A percentile compares a stretch with the other conserved stretches of the same genome.
phyloP scores from a whole-genome alignment of 2,329 filamentous ascomycete species.

The Botrytis paeoniae region DNA sequence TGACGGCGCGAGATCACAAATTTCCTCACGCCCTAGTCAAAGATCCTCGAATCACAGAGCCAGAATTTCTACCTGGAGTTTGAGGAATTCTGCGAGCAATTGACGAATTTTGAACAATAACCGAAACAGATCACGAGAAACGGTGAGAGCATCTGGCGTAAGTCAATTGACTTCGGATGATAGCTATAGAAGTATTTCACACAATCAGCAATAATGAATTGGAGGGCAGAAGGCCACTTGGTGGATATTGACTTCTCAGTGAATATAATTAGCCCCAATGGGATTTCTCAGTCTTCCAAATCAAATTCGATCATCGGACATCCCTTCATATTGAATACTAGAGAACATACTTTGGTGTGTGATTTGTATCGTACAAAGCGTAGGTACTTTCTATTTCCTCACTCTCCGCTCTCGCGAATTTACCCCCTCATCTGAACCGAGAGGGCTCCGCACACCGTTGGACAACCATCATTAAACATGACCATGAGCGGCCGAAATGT shows the following conservation, averaged over 20 bases:
- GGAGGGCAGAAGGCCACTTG: neutral
- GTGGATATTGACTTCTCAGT: neutral
- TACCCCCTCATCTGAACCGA: slow-evolving; percentile 1
- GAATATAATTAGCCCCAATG: neutral
- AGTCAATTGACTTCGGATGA: neutral
- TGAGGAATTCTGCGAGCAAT: neutral
- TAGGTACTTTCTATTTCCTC: neutral
- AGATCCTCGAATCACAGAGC: neutral
- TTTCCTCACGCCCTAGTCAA: too few relatives aligned
- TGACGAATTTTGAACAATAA: neutral
- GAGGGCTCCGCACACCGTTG: neutral
- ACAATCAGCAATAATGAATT: neutral
- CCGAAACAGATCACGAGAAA: neutral
- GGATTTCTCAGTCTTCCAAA: neutral
- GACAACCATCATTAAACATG: neutral
- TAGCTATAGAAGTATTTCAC: neutral
- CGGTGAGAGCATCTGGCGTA: neutral
- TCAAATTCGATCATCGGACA: neutral
- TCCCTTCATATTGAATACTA: neutral
- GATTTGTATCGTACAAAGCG: neutral
- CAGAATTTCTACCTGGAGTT: neutral
- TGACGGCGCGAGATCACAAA: neutral
- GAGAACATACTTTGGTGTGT: neutral
- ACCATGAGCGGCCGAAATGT: too few relatives aligned
- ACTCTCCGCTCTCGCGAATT: neutral